Base-by-base conservation (phyloP, 73 alveolate genomes). In the Symbiodinium pilosum region DNA sequence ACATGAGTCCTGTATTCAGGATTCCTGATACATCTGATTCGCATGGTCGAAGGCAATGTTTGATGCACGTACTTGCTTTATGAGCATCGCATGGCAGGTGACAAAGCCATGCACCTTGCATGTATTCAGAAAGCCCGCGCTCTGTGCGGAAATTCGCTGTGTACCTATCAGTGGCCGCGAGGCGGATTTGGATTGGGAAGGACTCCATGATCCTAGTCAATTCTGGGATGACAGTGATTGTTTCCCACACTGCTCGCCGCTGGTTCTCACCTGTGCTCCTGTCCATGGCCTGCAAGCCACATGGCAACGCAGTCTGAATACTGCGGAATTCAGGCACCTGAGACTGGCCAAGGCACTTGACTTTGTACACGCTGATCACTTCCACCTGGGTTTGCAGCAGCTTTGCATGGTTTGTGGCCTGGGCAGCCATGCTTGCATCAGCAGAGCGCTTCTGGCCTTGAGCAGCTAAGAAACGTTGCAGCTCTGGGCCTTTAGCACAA, bases 381-480 rank as follows among this genome's bases (percentile, higher is more conserved):
- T n/a, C 6, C 6, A 85, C 34, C 34, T 85, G 77, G 0, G 93
- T 85, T 43, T 85, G 93, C 71, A 85, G 36, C 2, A 85, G 42
- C 38, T 85, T 85, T 4, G 93, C 93, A 43, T 85, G 93, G 8
- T 71, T 26, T 8, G 93, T 75, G 1, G 93, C 32, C 42, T 85
- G 71, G 36, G 71, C 14, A 11, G 51, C 54, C 26, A 20, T 85
- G 34, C 38, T 41, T 71, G 77, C 28, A 44, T 26, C 28, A 14
- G 43, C 36, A 0, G 47, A 44, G 6, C 30, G 75, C 26, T 43
- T 28, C 20, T 4, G 32, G 8, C 71, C 71, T 30, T 54, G 71
- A 30, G 24, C 26, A 5, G 28, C n/a, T 30, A 54, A 14, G 71
- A 54, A 54, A 11, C 26, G 71, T 30, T 54, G 71, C 18, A 54